Evolutionary conservation across 495 filamentous ascomycete species (phyloP).

Genomic region (Neurospora sp.): DNA sequence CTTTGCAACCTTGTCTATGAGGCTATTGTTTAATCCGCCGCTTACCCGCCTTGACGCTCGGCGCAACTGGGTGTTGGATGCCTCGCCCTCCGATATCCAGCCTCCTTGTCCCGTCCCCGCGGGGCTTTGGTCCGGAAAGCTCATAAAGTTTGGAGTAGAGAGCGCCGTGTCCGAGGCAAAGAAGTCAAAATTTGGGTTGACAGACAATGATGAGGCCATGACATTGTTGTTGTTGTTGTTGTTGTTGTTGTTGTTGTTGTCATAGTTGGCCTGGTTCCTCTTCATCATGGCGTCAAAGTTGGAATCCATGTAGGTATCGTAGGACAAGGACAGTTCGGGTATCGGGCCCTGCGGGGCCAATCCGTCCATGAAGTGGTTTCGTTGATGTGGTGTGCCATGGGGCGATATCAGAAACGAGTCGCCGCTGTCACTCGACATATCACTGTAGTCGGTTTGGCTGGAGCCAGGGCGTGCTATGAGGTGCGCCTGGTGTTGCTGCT

Average conservation of each 20-base stretch:
- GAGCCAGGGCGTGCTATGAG: conserved; percentile 51
- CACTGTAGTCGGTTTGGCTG: conserved; percentile 18
- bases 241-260: conserved; percentile 7
- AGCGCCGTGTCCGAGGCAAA: conserved; percentile 28
- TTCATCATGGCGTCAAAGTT: conserved; percentile 30
- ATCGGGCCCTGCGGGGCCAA: conserved; percentile 17
- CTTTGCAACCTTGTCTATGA: conserved; percentile 41
- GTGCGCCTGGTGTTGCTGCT: conserved; percentile 46
- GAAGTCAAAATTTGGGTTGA: conserved; percentile 25
- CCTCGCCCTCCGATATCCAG: conserved; percentile 38
- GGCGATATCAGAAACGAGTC: conserved; percentile 39
- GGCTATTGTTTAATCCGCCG: conserved; percentile 26
- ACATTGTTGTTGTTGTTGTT: conserved; percentile 5
- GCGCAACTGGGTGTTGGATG: conserved; percentile 22
- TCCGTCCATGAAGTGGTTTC: conserved; percentile 32
- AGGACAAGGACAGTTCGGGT: conserved; percentile 24
- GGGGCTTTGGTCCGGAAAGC: conserved; percentile 31
- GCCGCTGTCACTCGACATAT: conserved; percentile 10
- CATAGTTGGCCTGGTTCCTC: conserved; percentile 31
- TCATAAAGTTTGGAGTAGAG: conserved; percentile 37
- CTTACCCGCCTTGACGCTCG: conserved; percentile 37
- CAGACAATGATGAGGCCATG: conserved; percentile 13
- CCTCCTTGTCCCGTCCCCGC: conserved; percentile 22
- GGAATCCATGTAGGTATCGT: conserved; percentile 30
- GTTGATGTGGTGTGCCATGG: conserved; percentile 31